Conservation (phyloP, 331 rosid species). For the Ulmus americana region DNA sequence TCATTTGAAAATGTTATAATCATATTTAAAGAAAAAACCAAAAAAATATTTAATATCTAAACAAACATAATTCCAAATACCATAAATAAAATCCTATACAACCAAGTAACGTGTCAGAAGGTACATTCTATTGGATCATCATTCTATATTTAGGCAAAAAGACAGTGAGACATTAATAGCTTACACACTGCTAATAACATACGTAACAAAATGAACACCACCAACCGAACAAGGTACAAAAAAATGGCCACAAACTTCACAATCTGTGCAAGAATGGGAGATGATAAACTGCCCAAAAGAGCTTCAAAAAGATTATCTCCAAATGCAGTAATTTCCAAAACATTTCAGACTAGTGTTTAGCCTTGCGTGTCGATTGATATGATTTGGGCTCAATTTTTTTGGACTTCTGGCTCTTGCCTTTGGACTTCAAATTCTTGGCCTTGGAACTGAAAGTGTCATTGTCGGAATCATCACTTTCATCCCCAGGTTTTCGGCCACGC, state of each 20-base stretch:
- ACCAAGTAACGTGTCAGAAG: too few relatives aligned
- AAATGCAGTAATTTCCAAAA: neutral
- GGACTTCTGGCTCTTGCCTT: constrained; percentile 7
- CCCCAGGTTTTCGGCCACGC: constrained; percentile 39
- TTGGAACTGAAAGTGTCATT: constrained; percentile 42
- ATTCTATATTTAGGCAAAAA: neutral
- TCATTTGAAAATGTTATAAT: too few relatives aligned
- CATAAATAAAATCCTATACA: too few relatives aligned
- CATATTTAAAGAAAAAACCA: too few relatives aligned
- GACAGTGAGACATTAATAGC: neutral
- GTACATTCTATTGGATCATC: neutral
- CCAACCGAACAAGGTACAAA: constrained; percentile 4
- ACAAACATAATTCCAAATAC: too few relatives aligned
- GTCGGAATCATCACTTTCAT: constrained; percentile 51
- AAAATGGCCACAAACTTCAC: neutral
- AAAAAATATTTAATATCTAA: too few relatives aligned
- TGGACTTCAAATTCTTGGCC: constrained; percentile 39
- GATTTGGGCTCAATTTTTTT: constrained; percentile 28
- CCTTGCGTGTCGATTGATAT: constrained; percentile 26
- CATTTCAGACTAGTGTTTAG: constrained; percentile 18
- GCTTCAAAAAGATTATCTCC: neutral
- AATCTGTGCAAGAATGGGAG: constrained; percentile 18
- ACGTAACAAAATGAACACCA: neutral
- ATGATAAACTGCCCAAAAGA: constrained; percentile 4
- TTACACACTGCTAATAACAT: neutral